Evolutionary conservation across 2,329 filamentous ascomycete genomes (phyloP), one percentile per base, ranked within the genome.

Genomic region (Cladosporium cucumerinum): DNA sequence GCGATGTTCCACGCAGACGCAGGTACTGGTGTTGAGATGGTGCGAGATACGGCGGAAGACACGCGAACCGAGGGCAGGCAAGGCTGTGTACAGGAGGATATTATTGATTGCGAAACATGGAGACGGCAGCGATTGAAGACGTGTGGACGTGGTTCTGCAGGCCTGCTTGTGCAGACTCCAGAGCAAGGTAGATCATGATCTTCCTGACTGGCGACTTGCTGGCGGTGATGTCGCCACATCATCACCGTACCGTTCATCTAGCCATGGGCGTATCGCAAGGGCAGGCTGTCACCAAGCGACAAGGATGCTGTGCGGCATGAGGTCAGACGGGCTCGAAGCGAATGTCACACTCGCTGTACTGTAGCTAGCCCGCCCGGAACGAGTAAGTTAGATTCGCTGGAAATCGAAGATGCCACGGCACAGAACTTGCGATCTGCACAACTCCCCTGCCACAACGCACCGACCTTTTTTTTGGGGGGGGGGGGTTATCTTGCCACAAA

Each of bases 161-260:
- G 23, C 49, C 60, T 34, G 48, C 23, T 21, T 39, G 32, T 55
- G 49, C 34, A 62, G 26, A 61, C 12, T 39, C 43, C 23, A 26
- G 30, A 14, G 32, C 32, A 57, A 34, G 30, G 54, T 23, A 58
- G 36, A 58, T 58, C 34, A 28, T 58, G 34, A 46, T 55, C 60
- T 61, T 61, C 48, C 25, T 46, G 46, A 16, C 51, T 32, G 18
- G 25, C 55, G 23, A 58, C 23, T 28, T 43, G 55, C 55, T 36
- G 43, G 58, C 58, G 30, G 48, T 61, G 34, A 55, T 55, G 49
- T 62, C 49, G 60, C 60, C 60, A 62, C 60, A 10, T 26, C 60
- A 62, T 62, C 60, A 62, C 60, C 34, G 11, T 43, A 62, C 60
- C 34, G 11, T 43, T 26, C 43, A 61, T 51, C 8, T 51, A n/a